These are phyloP conservation scores for Ascochyta koolunga DNA, from an alignment of 2,329 filamentous ascomycete species.

Conservation along the genomic window DNA sequence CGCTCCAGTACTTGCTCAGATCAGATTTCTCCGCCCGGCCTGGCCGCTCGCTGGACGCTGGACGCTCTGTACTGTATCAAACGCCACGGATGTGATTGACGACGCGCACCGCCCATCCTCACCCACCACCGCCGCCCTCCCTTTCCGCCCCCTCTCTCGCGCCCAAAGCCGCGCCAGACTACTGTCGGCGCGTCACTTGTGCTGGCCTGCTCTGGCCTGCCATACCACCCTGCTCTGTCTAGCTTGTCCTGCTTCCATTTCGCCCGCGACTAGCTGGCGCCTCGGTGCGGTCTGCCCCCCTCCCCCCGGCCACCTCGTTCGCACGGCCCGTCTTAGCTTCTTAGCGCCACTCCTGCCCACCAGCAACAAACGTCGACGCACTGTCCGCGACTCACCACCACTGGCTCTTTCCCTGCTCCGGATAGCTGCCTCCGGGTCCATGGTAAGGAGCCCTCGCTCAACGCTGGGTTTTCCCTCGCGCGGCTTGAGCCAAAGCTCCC, in stretches of 20 bases:
- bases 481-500: constrained; percentile 40
- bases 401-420: constrained; percentile 41
- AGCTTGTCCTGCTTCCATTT: constrained; percentile 5
- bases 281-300: constrained; percentile 23
- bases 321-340: constrained; percentile 31
- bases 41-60: constrained; percentile 4
- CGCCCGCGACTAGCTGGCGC: constrained; percentile 24
- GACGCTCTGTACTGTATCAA: too few species aligned
- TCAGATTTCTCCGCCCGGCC: constrained; percentile 10
- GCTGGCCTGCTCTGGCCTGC: constrained; percentile 2
- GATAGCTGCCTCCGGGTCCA: constrained; percentile 46
- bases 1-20: constrained; percentile 24
- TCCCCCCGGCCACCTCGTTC: constrained; percentile 30
- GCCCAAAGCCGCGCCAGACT: constrained; percentile 3
- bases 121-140: neutral
- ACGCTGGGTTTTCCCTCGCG: constrained; percentile 42
- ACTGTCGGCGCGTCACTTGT: constrained; percentile 6
- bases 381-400: constrained; percentile 34
- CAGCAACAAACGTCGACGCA: constrained; percentile 43
- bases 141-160: constrained; percentile 2
- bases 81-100: constrained; percentile 3
- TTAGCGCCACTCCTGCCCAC: constrained; percentile 35
- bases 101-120: neutral
- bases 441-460: constrained; percentile 43
- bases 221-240: neutral